Conservation (phyloP, 805 yeast genomes). For the Candida tibetensis region DNA sequence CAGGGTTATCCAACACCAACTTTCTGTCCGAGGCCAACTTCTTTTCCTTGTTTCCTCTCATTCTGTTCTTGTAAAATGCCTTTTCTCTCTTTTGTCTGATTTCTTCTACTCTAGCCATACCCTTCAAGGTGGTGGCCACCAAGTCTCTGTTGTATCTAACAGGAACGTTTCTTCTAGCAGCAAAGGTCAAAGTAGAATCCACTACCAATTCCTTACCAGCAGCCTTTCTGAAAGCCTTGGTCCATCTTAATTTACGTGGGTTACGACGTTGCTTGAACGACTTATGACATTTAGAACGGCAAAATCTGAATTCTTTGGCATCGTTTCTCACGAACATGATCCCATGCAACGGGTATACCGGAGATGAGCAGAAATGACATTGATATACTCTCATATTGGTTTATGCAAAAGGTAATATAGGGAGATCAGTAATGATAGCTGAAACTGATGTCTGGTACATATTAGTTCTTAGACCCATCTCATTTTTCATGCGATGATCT, state of each 20-base stretch:
- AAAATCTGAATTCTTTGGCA: slow-evolving; percentile 95
- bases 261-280: slow-evolving; percentile 97
- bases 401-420: neutral
- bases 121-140: slow-evolving; percentile 89
- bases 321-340: slow-evolving; percentile 97
- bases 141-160: slow-evolving; percentile 96
- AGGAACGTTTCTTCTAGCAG: slow-evolving; percentile 96
- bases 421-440: neutral
- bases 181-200: slow-evolving; percentile 93
- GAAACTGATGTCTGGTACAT: neutral
- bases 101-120: slow-evolving; percentile 94
- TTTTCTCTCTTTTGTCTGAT: slow-evolving; percentile 95
- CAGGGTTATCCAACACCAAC: slow-evolving; percentile 86
- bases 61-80: slow-evolving; percentile 98
- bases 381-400: slow-evolving; percentile 73
- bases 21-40: slow-evolving; percentile 83
- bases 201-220: slow-evolving; percentile 99
- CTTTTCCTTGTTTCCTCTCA: slow-evolving; percentile 93
- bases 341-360: slow-evolving; percentile 82
- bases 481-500: neutral
- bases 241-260: slow-evolving; percentile 97
- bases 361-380: slow-evolving; percentile 97
- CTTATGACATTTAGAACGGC: slow-evolving; percentile 97
- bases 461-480: neutral
- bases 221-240: slow-evolving; percentile 97